Evolutionary conservation across 2,329 filamentous ascomycete genomes (phyloP).

Genomic region (Neoarthrinium moseri): DNA sequence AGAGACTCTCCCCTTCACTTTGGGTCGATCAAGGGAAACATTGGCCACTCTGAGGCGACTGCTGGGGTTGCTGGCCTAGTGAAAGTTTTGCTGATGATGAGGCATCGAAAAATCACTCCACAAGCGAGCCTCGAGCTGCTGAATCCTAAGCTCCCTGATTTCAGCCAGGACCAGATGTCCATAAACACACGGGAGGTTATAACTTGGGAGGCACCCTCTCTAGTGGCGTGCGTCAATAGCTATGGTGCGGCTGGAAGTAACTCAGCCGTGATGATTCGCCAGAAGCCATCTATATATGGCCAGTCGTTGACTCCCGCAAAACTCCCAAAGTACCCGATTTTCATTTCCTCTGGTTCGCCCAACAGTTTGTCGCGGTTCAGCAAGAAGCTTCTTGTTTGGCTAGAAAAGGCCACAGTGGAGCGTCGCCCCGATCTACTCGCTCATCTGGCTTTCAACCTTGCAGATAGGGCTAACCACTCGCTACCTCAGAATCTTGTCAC

Average conservation of each 20-base stretch:
- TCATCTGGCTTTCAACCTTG: not conserved
- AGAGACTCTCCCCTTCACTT: constrained; percentile 8
- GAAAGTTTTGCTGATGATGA: constrained; percentile 18
- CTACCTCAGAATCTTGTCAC: not conserved
- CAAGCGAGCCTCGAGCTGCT: constrained; percentile 13
- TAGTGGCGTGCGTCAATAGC: constrained; percentile 11
- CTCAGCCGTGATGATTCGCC: constrained; percentile 12
- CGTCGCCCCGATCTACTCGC: not conserved
- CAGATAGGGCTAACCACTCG: constrained; percentile 5
- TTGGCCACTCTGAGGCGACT: constrained; percentile 17
- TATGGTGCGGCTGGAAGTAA: constrained; percentile 20
- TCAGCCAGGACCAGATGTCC: not conserved
- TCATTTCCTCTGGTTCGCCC: not conserved
- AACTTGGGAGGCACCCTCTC: not conserved
- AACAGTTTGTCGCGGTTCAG: not conserved
- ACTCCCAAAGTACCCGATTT: not conserved
- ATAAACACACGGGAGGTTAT: not conserved
- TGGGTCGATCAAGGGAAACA: constrained; percentile 25
- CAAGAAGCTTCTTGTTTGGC: not conserved
- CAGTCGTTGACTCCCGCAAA: not conserved
- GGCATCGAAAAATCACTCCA: constrained; percentile 8
- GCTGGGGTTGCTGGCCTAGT: constrained; percentile 17
- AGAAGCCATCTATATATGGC: constrained; percentile 4
- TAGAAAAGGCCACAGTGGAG: not conserved
- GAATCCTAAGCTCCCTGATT: constrained; percentile 6